Percentiles rank a stretch among this genome's conserved stretches.
Conservation (phyloP, 148 eudicot genomes). For the Talinum fruticosum region DNA sequence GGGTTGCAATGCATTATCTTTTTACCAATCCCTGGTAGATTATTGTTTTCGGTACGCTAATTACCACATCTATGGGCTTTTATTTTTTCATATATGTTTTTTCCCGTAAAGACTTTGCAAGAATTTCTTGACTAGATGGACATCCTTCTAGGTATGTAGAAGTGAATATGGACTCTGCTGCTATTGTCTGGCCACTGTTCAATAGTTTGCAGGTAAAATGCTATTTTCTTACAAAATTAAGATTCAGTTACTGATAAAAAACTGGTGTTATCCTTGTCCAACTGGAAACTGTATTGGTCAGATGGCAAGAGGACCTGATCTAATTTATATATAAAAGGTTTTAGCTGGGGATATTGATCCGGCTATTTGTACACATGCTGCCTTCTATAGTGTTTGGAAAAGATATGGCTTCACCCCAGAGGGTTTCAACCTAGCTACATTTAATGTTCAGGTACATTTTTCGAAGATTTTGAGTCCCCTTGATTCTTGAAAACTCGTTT, state of each 20-base stretch:
- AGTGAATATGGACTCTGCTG: constrained; percentile 99
- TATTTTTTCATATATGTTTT: constrained; percentile 2
- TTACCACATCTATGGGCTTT: constrained; percentile 13
- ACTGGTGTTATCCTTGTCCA: constrained; percentile 14
- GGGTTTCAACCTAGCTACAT: constrained; percentile 95
- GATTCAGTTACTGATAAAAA: constrained; percentile 13
- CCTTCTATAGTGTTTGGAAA: constrained; percentile 95
- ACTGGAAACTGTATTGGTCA: constrained; percentile 24
- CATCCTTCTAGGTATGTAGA: constrained; percentile 74
- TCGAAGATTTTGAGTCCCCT: background rate
- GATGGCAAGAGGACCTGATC: constrained; percentile 34
- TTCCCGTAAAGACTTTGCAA: background rate
- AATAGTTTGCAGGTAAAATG: constrained; percentile 86
- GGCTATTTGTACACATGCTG: constrained; percentile 93
- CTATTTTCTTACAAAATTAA: background rate
- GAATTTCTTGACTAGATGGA: constrained; percentile 7
- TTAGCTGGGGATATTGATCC: constrained; percentile 97
- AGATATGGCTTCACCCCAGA: constrained; percentile 97
- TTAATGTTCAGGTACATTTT: constrained; percentile 73
- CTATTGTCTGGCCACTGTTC: constrained; percentile 98
- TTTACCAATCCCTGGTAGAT: constrained; percentile 85
- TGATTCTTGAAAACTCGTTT: constrained; percentile 3
- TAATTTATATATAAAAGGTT: constrained; percentile 51
- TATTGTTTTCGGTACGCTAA: constrained; percentile 11
- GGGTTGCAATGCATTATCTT: constrained; percentile 90